These are phyloP conservation scores for Teratosphaeria nubilosa DNA, from an alignment of 2,329 filamentous ascomycete genomes.

Conservation along the genomic window DNA sequence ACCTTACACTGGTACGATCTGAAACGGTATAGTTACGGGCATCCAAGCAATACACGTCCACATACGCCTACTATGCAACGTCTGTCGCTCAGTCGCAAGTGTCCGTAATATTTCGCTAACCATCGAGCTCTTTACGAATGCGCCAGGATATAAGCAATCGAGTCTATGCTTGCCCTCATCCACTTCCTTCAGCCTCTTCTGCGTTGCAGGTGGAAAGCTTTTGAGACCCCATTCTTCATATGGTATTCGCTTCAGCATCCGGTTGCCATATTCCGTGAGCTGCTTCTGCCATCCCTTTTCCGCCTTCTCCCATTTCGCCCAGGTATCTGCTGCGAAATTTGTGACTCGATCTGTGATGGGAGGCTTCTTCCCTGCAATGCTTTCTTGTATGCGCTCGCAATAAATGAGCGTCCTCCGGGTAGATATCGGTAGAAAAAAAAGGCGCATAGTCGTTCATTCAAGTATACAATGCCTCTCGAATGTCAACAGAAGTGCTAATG, in stretches of 20 bases:
- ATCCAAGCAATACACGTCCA: conserved; percentile 73
- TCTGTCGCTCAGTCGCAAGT: conserved; percentile 71
- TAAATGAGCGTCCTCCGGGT: conserved; percentile 86
- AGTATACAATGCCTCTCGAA: neutral
- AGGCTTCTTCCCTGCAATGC: conserved; percentile 38
- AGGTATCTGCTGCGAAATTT: conserved; percentile 61
- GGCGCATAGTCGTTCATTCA: conserved; percentile 53
- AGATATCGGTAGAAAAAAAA: conserved; percentile 89
- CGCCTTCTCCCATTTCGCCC: conserved; percentile 79
- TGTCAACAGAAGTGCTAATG: neutral
- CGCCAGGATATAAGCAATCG: conserved; percentile 18
- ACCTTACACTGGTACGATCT: conserved; percentile 71
- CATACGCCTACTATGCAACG: conserved; percentile 64
- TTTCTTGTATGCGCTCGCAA: conserved; percentile 57
- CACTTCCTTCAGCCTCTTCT: conserved; percentile 54
- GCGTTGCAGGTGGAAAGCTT: conserved; percentile 74
- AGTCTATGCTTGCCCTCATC: conserved; percentile 54
- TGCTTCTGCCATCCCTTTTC: conserved; percentile 67
- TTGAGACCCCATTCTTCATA: conserved; percentile 98
- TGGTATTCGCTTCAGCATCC: conserved; percentile 73
- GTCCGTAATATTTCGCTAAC: conserved; percentile 56
- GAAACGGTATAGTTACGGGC: conserved; percentile 75
- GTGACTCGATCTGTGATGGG: conserved; percentile 60
- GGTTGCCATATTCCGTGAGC: conserved; percentile 78
- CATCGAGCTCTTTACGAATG: conserved; percentile 5